Conservation (phyloP, 2,329 filamentous ascomycete genomes). For the Penicillium decumbens region DNA sequence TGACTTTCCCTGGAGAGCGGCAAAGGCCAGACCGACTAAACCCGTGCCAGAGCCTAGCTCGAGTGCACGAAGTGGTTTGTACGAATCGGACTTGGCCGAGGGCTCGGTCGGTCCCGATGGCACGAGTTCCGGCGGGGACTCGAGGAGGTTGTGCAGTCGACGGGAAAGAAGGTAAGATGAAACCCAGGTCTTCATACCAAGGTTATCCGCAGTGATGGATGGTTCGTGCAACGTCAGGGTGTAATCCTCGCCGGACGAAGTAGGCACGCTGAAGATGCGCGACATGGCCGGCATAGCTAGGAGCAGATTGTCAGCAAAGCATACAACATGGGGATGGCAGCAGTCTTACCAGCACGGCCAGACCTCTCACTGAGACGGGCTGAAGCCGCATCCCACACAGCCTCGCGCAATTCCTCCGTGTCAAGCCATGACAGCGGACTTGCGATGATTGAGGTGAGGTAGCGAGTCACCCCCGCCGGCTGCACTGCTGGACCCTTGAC, state of each 20-base stretch:
- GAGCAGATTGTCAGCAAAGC: conserved; percentile 13
- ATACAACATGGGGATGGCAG: not conserved
- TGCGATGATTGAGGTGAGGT: conserved; percentile 47
- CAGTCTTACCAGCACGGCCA: conserved; percentile 61
- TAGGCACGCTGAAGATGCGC: conserved; percentile 56
- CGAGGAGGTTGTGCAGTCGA: conserved; percentile 53
- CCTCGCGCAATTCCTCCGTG: conserved; percentile 41
- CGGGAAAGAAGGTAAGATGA: conserved; percentile 81
- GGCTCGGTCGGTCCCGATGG: conserved; percentile 21
- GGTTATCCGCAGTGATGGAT: conserved; percentile 76
- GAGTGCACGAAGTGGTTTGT: conserved; percentile 46
- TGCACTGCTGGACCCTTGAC: conserved; percentile 32
- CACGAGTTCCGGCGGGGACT: conserved; percentile 31
- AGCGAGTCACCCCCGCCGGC: conserved; percentile 41
- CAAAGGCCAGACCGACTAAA: conserved; percentile 80
- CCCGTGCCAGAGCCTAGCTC: conserved; percentile 90
- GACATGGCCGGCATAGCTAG: conserved; percentile 60
- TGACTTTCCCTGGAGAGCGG: conserved; percentile 56
- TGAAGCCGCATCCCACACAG: conserved; percentile 70
- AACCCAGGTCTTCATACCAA: conserved; percentile 94
- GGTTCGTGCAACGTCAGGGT: conserved; percentile 77
- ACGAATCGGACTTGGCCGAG: conserved; percentile 17
- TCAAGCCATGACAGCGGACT: conserved; percentile 45
- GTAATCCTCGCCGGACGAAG: conserved; percentile 45
- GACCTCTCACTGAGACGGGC: conserved; percentile 78